Evolutionary conservation across 1,284 basidiomycete genomes (phyloP), one percentile per base, ranked within the genome.

Genomic region (Coriolopsis trogii): DNA sequence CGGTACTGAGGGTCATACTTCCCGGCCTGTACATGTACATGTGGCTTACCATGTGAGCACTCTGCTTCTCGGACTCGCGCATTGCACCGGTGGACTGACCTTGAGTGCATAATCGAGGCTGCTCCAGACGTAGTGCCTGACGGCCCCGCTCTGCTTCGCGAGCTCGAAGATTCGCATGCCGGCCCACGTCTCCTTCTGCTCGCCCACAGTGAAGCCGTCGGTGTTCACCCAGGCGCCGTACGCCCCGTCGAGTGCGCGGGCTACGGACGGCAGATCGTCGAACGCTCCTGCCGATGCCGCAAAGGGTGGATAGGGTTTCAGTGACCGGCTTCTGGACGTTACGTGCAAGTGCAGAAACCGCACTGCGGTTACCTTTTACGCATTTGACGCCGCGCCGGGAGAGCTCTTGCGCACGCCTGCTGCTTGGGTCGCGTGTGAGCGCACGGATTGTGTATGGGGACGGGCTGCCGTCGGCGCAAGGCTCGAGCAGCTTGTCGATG

Each of bases 211-310:
- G 61, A 76, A 78, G 6, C 73, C 72, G 55, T 79, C 77, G 8
- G 75, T 76, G 59, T 79, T 79, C 41, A 78, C 69, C 63, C 67
- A 79, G 9, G 70, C 72, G 31, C 77, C 77, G 52, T 78, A 79
- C 10, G 66, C 73, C 15, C 72, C 77, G 21, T 73, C 55, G 23
- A 79, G 58, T 0, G 76, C 75, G 13, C 52, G 53, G 6, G 51
- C 54, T 18, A 78, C 67, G 26, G 63, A 51, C 0, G 53, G 37
- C 21, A 71, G 52, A 49, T 78, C 70, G 49, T 73, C 72, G 48
- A 59, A 53, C 6, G 50, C 34, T 12, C 63, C 65, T 65, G 46
- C 15, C n/a, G n/a, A n/a, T n/a, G n/a, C n/a, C n/a, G 24, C 16
- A 3, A 21, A 20, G 5, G 13, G 29, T 30, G 20, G 36, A n/a